Base-by-base conservation (phyloP, 371 early-diverging fungal species). In the Parasitella parasitica region DNA sequence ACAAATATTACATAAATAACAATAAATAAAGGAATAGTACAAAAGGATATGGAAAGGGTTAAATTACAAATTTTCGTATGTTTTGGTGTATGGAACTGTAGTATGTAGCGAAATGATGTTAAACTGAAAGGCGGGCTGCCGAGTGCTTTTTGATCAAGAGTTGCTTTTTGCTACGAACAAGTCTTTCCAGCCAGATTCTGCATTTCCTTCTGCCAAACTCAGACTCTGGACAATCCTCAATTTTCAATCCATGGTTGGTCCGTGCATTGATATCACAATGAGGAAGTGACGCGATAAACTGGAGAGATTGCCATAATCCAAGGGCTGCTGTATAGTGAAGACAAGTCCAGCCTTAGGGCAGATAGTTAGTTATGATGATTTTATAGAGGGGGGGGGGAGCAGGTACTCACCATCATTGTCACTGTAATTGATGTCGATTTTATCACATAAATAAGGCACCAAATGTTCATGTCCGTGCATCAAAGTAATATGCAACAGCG, bases 251-350 rank as follows among this genome's bases (percentile, higher is more conserved):
- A 51, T 72, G 63, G 41, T 71, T 57, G 32, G 77, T 74, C 53
- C 50, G 63, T 64, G 71, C 72, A 55, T 72, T 41, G 18, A 77
- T 36, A 54, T 77, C 37, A 38, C 61, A 67, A 16, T 72, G 46
- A 26, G 67, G 50, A 26, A 61, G 59, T 50, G 67, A 63, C 13
- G 67, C 59, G 18, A 80, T 51, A 30, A 57, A 67, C 34, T 73
- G 69, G 8, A 80, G 52, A 16, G 73, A 65, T n/a, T 46, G 43
- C 81, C 81, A 80, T 34, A 72, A 61, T 5, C 70, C 70, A 13
- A 80, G 59, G 1, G 74, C 72, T 20, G 81, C 74, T 35, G 81
- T 74, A 62, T 80, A 80, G 63, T 80, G 81, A 48, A 76, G 63
- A 30, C 76, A 72, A 4, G 81, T 77, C 77, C 81, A 77, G n/a